Evolutionary conservation across 2,329 filamentous ascomycete species (phyloP).

Genomic region (Sclerotinia sclerotiorum): DNA sequence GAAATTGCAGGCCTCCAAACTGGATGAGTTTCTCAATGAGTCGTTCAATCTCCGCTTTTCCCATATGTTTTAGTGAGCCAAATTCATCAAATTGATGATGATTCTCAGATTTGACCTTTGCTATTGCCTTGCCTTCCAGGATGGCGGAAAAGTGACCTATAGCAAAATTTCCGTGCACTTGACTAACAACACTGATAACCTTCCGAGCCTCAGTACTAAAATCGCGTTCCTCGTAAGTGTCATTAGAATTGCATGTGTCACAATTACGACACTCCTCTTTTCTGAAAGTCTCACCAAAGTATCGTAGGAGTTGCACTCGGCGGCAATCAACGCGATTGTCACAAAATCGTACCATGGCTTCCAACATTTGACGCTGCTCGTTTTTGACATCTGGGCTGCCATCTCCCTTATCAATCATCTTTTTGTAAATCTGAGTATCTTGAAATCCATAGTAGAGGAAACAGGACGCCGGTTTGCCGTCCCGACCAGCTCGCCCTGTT

Average conservation of each 20-base stretch:
- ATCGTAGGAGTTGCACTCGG: constrained; percentile 82
- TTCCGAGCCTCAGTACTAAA: constrained; percentile 72
- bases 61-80: constrained; percentile 68
- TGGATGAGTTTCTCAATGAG: constrained; percentile 71
- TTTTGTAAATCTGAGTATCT: constrained; percentile 71
- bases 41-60: constrained; percentile 73
- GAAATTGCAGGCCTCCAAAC: constrained; percentile 72
- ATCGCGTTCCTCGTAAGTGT: constrained; percentile 69
- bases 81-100: constrained; percentile 49
- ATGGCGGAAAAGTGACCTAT: constrained; percentile 81
- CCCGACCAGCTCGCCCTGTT: constrained; percentile 89
- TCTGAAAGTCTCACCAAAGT: constrained; percentile 86
- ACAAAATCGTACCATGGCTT: constrained; percentile 81
- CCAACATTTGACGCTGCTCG: constrained; percentile 80
- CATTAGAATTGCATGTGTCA: constrained; percentile 82
- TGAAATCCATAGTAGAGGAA: constrained; percentile 84
- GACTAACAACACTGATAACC: constrained; percentile 66
- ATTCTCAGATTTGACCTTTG: constrained; percentile 51
- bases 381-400: constrained; percentile 77
- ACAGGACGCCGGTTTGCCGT: constrained; percentile 83
- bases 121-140: constrained; percentile 66
- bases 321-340: constrained; percentile 88
- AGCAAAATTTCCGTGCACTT: constrained; percentile 63
- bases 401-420: constrained; percentile 81
- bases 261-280: constrained; percentile 72